These are phyloP conservation scores for Ganoderma boninense DNA, from an alignment of 1,284 basidiomycete genomes.

Conservation along the genomic window DNA sequence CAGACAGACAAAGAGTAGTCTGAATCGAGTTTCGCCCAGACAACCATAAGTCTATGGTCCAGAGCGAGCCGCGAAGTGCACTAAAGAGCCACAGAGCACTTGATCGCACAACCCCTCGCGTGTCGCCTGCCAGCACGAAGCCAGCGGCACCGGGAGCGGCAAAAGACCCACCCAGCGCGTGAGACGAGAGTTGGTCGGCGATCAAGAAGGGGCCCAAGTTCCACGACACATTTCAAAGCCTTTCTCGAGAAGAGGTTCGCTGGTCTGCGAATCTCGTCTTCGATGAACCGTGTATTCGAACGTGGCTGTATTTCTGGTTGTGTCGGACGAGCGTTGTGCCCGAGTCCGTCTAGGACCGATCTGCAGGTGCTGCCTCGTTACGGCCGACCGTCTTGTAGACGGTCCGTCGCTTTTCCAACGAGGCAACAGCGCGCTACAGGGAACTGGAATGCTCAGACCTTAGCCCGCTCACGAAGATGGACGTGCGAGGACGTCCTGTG, in stretches of 20 bases:
- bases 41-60: background rate
- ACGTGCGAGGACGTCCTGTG: slow-evolving; percentile 5
- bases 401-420: background rate
- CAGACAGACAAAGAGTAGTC: slow-evolving; percentile 11
- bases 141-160: background rate
- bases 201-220: background rate
- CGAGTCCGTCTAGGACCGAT: slow-evolving; percentile 2
- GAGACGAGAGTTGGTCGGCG: background rate
- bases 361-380: background rate
- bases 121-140: background rate
- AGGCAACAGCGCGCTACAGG: background rate
- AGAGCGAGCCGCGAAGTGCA: slow-evolving; percentile 18
- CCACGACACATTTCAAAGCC: background rate
- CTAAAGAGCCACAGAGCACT: background rate
- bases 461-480: slow-evolving; percentile 16
- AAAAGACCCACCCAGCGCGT: slow-evolving; percentile 1
- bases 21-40: slow-evolving; percentile 1
- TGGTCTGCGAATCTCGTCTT: background rate
- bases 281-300: background rate
- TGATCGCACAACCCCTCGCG: background rate
- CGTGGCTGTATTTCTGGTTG: background rate
- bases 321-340: background rate
- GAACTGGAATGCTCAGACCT: slow-evolving; percentile 2
- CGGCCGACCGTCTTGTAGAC: background rate
- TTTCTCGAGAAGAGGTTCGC: background rate